A percentile compares a stretch with the other conserved stretches of the same genome.
Evolutionary conservation across 106 monocot species (phyloP).

Genomic region (Phalaenopsis equestris): DNA sequence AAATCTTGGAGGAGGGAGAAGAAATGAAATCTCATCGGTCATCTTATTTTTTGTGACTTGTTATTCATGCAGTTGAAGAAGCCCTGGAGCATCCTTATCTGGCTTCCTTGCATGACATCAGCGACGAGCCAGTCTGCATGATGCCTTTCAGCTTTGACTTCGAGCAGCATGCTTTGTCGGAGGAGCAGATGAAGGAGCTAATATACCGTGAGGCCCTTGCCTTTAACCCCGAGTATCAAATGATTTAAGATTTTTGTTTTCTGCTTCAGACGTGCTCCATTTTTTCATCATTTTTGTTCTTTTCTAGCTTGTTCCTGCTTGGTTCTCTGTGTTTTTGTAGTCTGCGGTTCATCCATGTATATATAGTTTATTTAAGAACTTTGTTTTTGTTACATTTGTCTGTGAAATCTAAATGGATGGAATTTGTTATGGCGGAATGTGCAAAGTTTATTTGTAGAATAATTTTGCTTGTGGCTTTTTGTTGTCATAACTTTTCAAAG

Average conservation of each 20-base stretch:
- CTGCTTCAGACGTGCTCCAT: not conserved
- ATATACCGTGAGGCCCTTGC: slow-evolving; percentile 78
- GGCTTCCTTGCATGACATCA: slow-evolving; percentile 69
- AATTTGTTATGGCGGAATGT: not conserved
- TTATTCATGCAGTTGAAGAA: slow-evolving; percentile 51
- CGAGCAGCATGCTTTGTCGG: slow-evolving; percentile 73
- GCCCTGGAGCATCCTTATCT: slow-evolving; percentile 83
- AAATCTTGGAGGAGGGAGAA: too few species aligned
- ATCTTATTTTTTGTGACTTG: too few species aligned
- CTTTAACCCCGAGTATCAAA: slow-evolving; percentile 70
- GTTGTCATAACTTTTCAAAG: not conserved
- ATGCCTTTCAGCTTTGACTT: slow-evolving; percentile 88
- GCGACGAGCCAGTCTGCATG: slow-evolving; percentile 68
- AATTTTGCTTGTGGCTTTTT: not conserved
- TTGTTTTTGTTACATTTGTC: not conserved
- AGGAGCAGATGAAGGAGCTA: slow-evolving; percentile 90
- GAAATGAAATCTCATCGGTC: too few species aligned
- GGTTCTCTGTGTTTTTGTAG: too few species aligned
- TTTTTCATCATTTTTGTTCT: not conserved
- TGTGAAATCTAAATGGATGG: not conserved
- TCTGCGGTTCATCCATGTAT: not conserved
- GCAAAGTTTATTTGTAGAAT: not conserved
- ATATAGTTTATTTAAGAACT: not conserved
- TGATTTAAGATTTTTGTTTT: not conserved
- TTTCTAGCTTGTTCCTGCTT: not conserved